Conservation (phyloP, 345 rosid genomes). For the Linum tenue region DNA sequence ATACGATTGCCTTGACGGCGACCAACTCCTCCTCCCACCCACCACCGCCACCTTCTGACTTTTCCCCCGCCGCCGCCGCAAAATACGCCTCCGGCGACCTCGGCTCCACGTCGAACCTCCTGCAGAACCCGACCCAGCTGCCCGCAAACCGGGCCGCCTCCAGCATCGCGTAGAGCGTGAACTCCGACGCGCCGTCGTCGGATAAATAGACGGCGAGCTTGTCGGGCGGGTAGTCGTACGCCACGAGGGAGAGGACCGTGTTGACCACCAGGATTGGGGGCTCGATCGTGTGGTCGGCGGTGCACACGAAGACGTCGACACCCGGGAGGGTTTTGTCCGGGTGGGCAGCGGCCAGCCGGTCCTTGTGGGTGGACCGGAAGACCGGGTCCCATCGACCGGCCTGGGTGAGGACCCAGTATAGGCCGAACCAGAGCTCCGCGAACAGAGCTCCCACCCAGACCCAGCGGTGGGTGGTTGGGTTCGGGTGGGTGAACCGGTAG, state of each 20-base stretch:
- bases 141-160: conserved; percentile 45
- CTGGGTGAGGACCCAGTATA: conserved; percentile 22
- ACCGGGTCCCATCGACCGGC: conserved; percentile 16
- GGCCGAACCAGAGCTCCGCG: conserved; percentile 24
- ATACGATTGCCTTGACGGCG: conserved; percentile 13
- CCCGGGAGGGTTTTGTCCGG: conserved; percentile 31
- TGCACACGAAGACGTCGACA: conserved; percentile 65
- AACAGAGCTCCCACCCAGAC: conserved; percentile 23
- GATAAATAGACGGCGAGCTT: conserved; percentile 53
- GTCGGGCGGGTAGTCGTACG: conserved; percentile 50
- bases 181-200: conserved; percentile 56
- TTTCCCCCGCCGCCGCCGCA: background rate
- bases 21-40: background rate
- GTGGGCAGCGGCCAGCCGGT: conserved; percentile 19
- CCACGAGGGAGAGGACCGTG: conserved; percentile 52
- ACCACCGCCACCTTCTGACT: background rate
- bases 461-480: conserved; percentile 1
- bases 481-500: background rate
- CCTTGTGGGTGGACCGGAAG: conserved; percentile 21
- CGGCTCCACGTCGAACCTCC: conserved; percentile 40
- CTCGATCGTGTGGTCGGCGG: conserved; percentile 63
- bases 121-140: conserved; percentile 57
- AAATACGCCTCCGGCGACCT: conserved; percentile 65
- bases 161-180: conserved; percentile 48
- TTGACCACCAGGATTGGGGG: conserved; percentile 63